Base-by-base conservation (phyloP, 1,139 yeast species). In the Geotrichum macrosporum region DNA sequence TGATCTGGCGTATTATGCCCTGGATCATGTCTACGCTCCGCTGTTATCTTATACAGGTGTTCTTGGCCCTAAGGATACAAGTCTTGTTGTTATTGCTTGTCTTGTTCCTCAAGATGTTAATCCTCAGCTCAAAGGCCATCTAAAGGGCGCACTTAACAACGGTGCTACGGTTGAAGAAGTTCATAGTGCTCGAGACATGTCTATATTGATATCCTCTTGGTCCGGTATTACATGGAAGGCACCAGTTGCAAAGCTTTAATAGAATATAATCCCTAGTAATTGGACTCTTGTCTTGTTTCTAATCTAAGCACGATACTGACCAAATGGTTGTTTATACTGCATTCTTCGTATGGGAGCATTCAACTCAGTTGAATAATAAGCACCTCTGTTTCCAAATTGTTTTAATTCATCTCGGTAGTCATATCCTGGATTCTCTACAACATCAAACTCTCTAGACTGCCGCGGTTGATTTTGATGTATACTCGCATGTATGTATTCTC, bases 51-150 rank as follows among this genome's bases (percentile, higher is more conserved):
- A 66, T 61, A 76, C 81, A 10, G 81, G 74, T 3, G 72, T 86
- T 1, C 68, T 88, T 33, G 64, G 73, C 9, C 81, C 84, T 1
- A 73, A 71, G 53, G 95, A 87, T 53, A 83, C 96, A 0, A 80
- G 92, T 33, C 64, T 86, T 57, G 82, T 87, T 39, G 79, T 88
- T 4, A 78, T 88, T 26, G 83, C 94, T 1, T 75, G 89, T 52
- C 73, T 89, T 57, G 81, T 88, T 12, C 96, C 96, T 0, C 96
- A 86, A 62, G 95, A 88, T 63, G 96, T 88, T n/a, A 86, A 84
- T 56, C 95, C 96, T 0, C 96, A 88, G 60, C 72, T 88, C 55
- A 86, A 86, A 66, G 96, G 96, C 0, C 96, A 88, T 62, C 72
- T 88, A 53, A 78, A 75, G 60, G 96, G 96, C 0, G 96, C 95